Percentiles rank a stretch among this genome's conserved stretches.
These are phyloP conservation scores for Vitis cinerea DNA, from an alignment of 164 flowering plant genomes.

Conservation along the genomic window DNA sequence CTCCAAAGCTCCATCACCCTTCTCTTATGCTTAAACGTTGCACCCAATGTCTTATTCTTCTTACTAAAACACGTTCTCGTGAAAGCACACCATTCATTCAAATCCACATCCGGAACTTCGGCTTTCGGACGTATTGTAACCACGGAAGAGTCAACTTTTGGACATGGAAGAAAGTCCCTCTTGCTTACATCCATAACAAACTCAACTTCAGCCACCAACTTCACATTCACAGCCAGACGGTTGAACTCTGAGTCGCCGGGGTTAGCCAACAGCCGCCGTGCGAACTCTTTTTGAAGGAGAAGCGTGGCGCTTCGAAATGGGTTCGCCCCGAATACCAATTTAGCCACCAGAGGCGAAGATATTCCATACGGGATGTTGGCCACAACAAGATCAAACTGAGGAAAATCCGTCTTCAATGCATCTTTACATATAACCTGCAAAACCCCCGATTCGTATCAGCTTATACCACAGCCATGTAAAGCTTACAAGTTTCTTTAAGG, in stretches of 20 bases:
- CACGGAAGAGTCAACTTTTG: constrained; percentile 90
- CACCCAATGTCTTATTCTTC: constrained; percentile 91
- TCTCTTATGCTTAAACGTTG: constrained; percentile 87
- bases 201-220: constrained; percentile 77
- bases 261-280: constrained; percentile 68
- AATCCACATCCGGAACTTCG: constrained; percentile 59
- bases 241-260: constrained; percentile 88
- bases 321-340: constrained; percentile 52
- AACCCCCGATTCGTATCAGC: constrained; percentile 4
- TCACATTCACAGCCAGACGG: constrained; percentile 86
- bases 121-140: constrained; percentile 62
- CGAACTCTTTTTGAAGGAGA: constrained; percentile 91
- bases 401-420: constrained; percentile 77
- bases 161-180: constrained; percentile 82
- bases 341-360: constrained; percentile 80
- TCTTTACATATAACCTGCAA: constrained; percentile 71
- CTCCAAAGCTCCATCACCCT: constrained; percentile 63
- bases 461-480: neutral
- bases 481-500: constrained; percentile 12
- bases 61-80: constrained; percentile 77
- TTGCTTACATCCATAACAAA: constrained; percentile 87
- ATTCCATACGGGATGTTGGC: constrained; percentile 91
- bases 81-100: constrained; percentile 86
- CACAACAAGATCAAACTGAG: constrained; percentile 73
- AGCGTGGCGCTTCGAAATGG: constrained; percentile 74